These are phyloP conservation scores for Inga laurina DNA, from an alignment of 306 rosid species.

Conservation along the genomic window DNA sequence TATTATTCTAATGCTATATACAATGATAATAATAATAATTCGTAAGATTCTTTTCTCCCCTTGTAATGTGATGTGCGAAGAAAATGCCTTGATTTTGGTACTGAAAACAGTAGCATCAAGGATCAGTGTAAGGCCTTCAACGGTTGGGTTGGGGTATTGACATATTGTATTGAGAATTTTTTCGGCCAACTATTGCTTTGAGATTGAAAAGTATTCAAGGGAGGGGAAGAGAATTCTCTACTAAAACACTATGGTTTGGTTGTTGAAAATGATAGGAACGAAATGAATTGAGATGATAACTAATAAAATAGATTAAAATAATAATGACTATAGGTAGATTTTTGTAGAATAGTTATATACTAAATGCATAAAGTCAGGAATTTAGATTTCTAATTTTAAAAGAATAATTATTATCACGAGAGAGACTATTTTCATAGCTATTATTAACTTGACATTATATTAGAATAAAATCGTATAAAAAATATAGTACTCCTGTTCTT, in stretches of 20 bases:
- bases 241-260: neutral
- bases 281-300: neutral
- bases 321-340: neutral
- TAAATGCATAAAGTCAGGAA: no score
- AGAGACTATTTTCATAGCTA: neutral
- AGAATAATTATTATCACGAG: neutral
- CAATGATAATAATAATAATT: no score
- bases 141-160: no score
- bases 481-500: accelerated
- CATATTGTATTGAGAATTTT: no score
- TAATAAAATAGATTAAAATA: no score
- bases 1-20: no score
- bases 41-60: neutral
- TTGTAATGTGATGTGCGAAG: neutral
- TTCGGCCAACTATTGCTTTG: neutral
- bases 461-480: no score
- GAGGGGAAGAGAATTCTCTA: neutral
- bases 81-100: neutral
- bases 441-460: neutral
- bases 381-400: no score
- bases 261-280: neutral
- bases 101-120: neutral
- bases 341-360: no score
- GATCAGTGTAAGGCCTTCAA: neutral
- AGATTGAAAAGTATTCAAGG: no score